Conservation (phyloP, 352 stramenopile genomes). For the Globisporangium polare region DNA sequence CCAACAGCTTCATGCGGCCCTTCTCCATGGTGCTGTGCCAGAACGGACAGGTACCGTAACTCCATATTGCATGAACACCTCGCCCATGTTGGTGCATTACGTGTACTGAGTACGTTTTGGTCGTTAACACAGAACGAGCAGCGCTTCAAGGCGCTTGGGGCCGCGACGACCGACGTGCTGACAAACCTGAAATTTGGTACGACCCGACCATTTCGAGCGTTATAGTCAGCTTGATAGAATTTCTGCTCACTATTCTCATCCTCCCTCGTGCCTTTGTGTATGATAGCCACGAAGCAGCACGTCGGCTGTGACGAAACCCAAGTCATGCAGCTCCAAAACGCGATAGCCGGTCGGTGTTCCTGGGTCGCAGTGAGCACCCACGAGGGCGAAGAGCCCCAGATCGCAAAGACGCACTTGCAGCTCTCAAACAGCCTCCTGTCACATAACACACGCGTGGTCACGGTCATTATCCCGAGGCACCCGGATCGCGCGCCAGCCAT, state of each 20-base stretch:
- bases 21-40: constrained; percentile 69
- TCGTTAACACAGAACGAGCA: constrained; percentile 29
- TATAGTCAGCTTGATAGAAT: neutral
- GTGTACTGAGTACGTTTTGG: neutral
- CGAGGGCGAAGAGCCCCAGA: constrained; percentile 51
- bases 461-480: constrained; percentile 60
- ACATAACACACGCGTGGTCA: constrained; percentile 22
- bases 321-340: constrained; percentile 10
- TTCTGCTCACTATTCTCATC: no score
- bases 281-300: constrained; percentile 8
- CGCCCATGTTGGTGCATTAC: neutral
- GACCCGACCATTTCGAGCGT: neutral
- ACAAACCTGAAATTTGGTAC: constrained; percentile 77
- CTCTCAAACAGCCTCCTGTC: constrained; percentile 13
- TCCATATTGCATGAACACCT: no score
- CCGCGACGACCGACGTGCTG: constrained; percentile 19
- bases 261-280: neutral
- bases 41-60: constrained; percentile 32
- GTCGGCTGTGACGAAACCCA: neutral
- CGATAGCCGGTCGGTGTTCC: constrained; percentile 22
- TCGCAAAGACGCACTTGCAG: constrained; percentile 36
- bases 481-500: constrained; percentile 38
- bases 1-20: constrained; percentile 20
- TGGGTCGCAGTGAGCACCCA: constrained; percentile 72
- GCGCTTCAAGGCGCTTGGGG: constrained; percentile 48